Conservation (phyloP, 225 moss, liverwort and hornwort genomes). For the Physcomitrium patens region DNA sequence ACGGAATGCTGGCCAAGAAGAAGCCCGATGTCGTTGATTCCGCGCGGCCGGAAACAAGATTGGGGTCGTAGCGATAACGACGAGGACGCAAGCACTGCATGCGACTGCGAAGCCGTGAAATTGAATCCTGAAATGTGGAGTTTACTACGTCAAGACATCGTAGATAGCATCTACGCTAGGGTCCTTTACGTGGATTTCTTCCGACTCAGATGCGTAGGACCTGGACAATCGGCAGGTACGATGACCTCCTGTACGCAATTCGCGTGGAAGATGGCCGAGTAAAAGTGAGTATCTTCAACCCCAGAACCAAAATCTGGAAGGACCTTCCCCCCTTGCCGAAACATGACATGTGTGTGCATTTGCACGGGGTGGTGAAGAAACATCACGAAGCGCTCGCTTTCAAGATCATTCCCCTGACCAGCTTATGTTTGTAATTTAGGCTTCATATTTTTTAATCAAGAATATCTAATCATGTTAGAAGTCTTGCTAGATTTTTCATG, state of each 20-base stretch:
- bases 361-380: conserved; percentile 48
- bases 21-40: conserved; percentile 30
- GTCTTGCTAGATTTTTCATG: too few relatives aligned
- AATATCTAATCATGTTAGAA: too few relatives aligned
- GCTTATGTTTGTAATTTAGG: too few relatives aligned
- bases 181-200: conserved; percentile 48
- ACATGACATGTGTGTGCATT: conserved; percentile 42
- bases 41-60: conserved; percentile 16
- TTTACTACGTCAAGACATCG: conserved; percentile 41
- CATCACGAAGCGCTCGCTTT: conserved; percentile 23
- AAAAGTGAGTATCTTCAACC: conserved; percentile 44
- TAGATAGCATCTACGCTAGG: conserved; percentile 57
- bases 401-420: conserved; percentile 50
- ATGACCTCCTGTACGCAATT: conserved; percentile 42
- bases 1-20: conserved; percentile 33
- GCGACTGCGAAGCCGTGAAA: conserved; percentile 33
- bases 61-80: conserved; percentile 39
- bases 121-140: conserved; percentile 51
- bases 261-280: conserved; percentile 28
- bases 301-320: conserved; percentile 50
- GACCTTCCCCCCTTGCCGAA: conserved; percentile 42
- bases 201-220: conserved; percentile 47
- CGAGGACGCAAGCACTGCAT: conserved; percentile 35
- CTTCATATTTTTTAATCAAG: too few relatives aligned
- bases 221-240: conserved; percentile 46